phyloP scores from a whole-genome alignment of 805 yeast species.

The Ogataea methylovora region DNA sequence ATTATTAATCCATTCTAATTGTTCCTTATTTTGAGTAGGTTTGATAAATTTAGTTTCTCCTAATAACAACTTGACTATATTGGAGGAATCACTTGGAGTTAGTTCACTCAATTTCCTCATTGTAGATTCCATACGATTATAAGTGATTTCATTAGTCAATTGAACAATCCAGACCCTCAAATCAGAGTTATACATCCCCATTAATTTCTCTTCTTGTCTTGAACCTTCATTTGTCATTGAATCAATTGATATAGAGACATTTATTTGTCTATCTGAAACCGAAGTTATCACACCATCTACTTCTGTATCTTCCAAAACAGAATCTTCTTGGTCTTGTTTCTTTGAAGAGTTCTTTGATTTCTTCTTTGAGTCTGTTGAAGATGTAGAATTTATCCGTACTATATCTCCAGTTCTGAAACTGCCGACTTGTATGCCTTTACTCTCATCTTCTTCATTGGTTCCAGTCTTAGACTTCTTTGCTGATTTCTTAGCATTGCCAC shows the following conservation, averaged over 20 bases:
- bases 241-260: conserved; percentile 54
- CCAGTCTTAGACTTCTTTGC: conserved; percentile 23
- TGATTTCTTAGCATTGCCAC: conserved; percentile 14
- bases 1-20: conserved; percentile 31
- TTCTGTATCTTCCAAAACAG: conserved; percentile 14
- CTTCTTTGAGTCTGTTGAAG: conserved; percentile 10
- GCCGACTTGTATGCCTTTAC: conserved; percentile 32
- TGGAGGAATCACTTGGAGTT: conserved; percentile 23
- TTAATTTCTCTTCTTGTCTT: conserved; percentile 41
- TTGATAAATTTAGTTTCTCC: conserved; percentile 33
- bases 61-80: conserved; percentile 37
- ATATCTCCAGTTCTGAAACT: conserved; percentile 70
- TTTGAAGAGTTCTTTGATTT: conserved; percentile 24
- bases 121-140: conserved; percentile 72
- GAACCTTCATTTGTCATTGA: conserved; percentile 15
- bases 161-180: conserved; percentile 60
- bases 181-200: conserved; percentile 35
- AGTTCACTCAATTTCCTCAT: conserved; percentile 57
- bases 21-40: conserved; percentile 12
- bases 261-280: conserved; percentile 36
- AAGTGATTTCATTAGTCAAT: conserved; percentile 60
- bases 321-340: conserved; percentile 16
- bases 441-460: neutral
- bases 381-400: conserved; percentile 42
- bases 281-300: conserved; percentile 64